A percentile compares a stretch with the other conserved stretches of the same genome.
These are phyloP conservation scores for Mallotus repandus DNA, from an alignment of 441 rosid species.

Conservation along the genomic window DNA sequence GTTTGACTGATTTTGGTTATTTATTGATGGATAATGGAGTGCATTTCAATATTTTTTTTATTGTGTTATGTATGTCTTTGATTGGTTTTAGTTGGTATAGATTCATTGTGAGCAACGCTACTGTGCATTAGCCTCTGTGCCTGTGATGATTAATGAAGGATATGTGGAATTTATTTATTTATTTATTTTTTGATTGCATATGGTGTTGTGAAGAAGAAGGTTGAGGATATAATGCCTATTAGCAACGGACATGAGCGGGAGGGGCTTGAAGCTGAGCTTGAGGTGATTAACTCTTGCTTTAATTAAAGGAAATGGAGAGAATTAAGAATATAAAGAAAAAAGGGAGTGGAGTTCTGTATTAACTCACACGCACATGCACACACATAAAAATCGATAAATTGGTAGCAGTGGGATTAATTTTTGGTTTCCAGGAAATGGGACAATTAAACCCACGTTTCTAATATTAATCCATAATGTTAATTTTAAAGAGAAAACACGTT, in stretches of 20 bases:
- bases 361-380: no score
- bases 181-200: slow-evolving; percentile 32
- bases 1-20: neutral
- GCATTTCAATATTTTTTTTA: neutral
- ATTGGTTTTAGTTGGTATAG: neutral
- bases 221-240: slow-evolving; percentile 84
- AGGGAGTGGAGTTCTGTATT: neutral
- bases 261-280: slow-evolving; percentile 76
- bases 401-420: no score
- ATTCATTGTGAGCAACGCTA: no score
- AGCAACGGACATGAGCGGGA: slow-evolving; percentile 95
- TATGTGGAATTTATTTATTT: neutral
- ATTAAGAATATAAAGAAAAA: no score
- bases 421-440: no score
- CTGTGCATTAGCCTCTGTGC: no score
- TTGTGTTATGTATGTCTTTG: no score
- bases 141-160: neutral
- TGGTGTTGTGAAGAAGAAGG: slow-evolving; percentile 54
- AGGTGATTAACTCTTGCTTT: slow-evolving; percentile 41
- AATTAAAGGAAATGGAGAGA: neutral
- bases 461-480: no score
- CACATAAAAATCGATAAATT: no score
- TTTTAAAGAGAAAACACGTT: no score
- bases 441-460: no score
- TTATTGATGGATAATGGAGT: neutral